Evolutionary conservation across 208 protist species (phyloP), one percentile per base, ranked within the genome.

Genomic region (Porcisia hertigi): DNA sequence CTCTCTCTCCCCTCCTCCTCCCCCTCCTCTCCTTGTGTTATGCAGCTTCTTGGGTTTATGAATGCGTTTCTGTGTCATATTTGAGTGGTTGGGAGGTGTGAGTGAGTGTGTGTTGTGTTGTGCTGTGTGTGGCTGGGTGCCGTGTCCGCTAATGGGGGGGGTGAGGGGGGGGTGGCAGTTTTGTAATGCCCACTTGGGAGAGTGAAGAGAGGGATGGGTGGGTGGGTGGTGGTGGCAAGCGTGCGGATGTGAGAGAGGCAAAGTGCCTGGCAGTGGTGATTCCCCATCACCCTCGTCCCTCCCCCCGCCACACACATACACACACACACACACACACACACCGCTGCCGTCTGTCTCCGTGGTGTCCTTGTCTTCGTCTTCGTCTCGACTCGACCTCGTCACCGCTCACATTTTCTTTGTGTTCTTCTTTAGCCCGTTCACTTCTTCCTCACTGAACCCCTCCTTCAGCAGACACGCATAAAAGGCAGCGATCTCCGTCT

Each of bases 401-500:
- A 5, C 14, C 20, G 6, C 39, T 64, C 83, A 92, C 76, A 88
- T 87, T 34, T 72, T 79, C 67, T 85, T 81, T 49, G 87, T 83
- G 69, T 83, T 90, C 52, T 79, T 80, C 47, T 79, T 74, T 34
- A 94, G 75, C 11, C 69, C 55, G 23, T 88, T 77, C n/a, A 96
- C 90, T 30, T 94, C 89, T 23, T 86, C 84, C 18, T 86, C 57
- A 52, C 66, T 82, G 76, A 96, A 96, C 23, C 92, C 92, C 64
- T 96, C 92, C 34, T 71, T 83, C 41, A 92, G 77, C 45, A 96
- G 79, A 72, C 92, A 96, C 60, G 79, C 62, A 71, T 96, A 96
- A 77, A 94, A 94, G 63, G 83, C 84, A 53, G 76, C 71, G 14
- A 96, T 84, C 65, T 94, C 83, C 1, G 47, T 73, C 75, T 87